Base-by-base conservation (phyloP, 805 yeast genomes). In the Yarrowia yakushimensis region DNA sequence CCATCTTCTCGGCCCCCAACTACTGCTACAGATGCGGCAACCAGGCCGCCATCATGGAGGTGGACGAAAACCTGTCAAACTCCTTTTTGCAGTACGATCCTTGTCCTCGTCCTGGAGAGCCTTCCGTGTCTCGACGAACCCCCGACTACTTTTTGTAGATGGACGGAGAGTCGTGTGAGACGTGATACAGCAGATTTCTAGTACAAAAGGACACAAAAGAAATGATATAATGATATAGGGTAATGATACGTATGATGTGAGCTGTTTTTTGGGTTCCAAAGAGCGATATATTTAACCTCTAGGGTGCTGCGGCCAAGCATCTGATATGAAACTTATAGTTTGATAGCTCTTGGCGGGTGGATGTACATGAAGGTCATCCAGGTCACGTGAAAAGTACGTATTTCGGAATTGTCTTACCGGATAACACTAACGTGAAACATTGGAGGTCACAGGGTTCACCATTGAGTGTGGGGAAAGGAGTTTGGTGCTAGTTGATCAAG, bases 41-140 rank as follows among this genome's bases (percentile, higher is more conserved):
- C 77, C 97, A 90, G 79, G 97, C 97, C 45, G 97, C 97, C 37
- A 90, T 92, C 69, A 92, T 92, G 97, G 97, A 92, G 77, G 97
- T 92, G 65, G 97, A 92, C 74, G 97, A 92, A 75, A 87, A 86
- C 73, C 93, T 90, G 76, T 86, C 88, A 74, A 86, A 72, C 42
- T 71, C 76, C 89, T 82, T 96, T 86, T 74, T 93, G 76, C 97
- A 93, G 76, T 93, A 93, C 76, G 98, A 93, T 74, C 98, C 98
- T 55, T 86, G 92, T 61, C 91, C 94, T 65, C 85, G 99, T 77
- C 97, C 97, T 13, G 97, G 97, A 64, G 99, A 93, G 78, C 98
- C 99, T 63, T 89, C 96, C 10, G 98, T 92, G 39, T 89, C 96
- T 45, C 85, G 98, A 76, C 91, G 93, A 75, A 92, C 97, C 10